Evolutionary conservation across 2,329 filamentous ascomycete genomes (phyloP), one percentile per base, ranked within the genome.

Genomic region (Aspergillus persii): DNA sequence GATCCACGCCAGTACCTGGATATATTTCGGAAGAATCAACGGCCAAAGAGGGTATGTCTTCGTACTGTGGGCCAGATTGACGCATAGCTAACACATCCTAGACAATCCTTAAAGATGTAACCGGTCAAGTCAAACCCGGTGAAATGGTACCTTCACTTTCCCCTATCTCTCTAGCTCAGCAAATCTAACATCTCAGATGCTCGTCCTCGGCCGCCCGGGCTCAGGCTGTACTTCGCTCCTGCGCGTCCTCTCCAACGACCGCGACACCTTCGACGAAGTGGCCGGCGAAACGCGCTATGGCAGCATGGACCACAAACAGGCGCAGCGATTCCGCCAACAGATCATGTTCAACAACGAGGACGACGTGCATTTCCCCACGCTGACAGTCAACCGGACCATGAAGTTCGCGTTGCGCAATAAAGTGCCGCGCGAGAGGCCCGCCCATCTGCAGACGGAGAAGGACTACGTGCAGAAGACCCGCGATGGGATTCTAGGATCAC

Each of bases 331-430:
- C 53, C 71, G 76, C 2, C 76, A 78, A 50, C 76, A 79, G 57
- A 75, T 77, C 49, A 81, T 91, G 51, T 92, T 93, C 71, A 91
- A 91, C 67, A 87, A 90, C 23, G 90, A 93, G 75, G 85, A 88
- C 23, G 89, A 91, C 68, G 79, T 88, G 26, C 89, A 92, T 68
- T 92, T 91, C 63, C 87, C 90, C 0, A 87, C 89, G 3, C 77
- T 93, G 23, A 91, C 87, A 0, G 88, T 92, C 4, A 87, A 89
- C 1, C 83, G 90, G 58, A 92, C 90, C 0, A 81, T 93, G 15
- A 83, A 86, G 58, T 92, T 92, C 66, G 90, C 90, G 0, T 80
- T 89, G 1, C 82, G 85, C 36, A 86, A 73, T 54, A 74, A 74
- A 29, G 52, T 74, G 2, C 72, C 72, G 1, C 61, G 64, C 5